A percentile compares a stretch with the other conserved stretches of the same genome.
phyloP scores from a whole-genome alignment of 176 grass and related monocot genomes.

The Themeda triandra region DNA sequence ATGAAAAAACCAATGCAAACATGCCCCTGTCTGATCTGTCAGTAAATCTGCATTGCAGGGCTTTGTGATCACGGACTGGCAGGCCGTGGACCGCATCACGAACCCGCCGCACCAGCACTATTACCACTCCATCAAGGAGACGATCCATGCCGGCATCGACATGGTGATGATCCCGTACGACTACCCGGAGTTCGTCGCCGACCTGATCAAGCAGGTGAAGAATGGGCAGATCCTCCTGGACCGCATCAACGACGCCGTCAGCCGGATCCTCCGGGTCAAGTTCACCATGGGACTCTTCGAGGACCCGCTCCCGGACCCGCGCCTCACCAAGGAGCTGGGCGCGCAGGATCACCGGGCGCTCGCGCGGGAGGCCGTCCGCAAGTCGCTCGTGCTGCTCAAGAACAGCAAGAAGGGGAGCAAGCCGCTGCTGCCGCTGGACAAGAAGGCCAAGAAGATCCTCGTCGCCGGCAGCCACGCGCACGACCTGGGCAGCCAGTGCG shows the following conservation, averaged over 20 bases:
- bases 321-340: slow-evolving; percentile 51
- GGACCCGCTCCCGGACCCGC: slow-evolving; percentile 58
- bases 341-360: slow-evolving; percentile 55
- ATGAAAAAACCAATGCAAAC: too few species aligned
- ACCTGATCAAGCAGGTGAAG: slow-evolving; percentile 41
- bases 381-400: slow-evolving; percentile 81
- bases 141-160: slow-evolving; percentile 73
- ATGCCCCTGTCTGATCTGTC: too few species aligned
- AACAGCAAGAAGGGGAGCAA: slow-evolving; percentile 45
- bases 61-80: slow-evolving; percentile 85
- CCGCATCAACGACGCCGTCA: slow-evolving; percentile 66
- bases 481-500: slow-evolving; percentile 76
- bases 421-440: slow-evolving; percentile 52
- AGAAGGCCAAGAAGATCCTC: slow-evolving; percentile 67
- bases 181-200: slow-evolving; percentile 57
- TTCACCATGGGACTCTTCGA: slow-evolving; percentile 90
- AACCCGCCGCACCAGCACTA: slow-evolving; percentile 58
- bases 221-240: slow-evolving; percentile 45
- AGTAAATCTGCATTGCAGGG: slow-evolving; percentile 21
- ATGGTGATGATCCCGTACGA: slow-evolving; percentile 89
- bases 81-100: slow-evolving; percentile 68
- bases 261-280: slow-evolving; percentile 85
- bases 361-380: slow-evolving; percentile 69
- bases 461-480: slow-evolving; percentile 69
- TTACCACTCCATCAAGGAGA: slow-evolving; percentile 65